These are phyloP conservation scores for Candida nanaspora DNA, from an alignment of 805 yeast species.

Conservation along the genomic window DNA sequence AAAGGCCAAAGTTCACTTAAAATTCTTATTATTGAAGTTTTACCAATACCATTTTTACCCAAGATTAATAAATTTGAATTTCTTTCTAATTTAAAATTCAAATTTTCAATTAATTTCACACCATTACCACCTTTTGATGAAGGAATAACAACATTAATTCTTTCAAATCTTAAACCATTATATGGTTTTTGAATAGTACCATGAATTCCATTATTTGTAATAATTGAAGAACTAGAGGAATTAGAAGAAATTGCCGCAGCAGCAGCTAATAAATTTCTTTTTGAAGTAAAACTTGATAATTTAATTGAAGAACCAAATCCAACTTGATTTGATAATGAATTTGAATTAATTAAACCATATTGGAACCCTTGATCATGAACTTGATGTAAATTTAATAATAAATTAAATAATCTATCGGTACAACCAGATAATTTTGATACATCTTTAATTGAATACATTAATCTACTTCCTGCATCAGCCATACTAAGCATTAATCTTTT, in stretches of 20 bases:
- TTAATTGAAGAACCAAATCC: slow-evolving; percentile 26
- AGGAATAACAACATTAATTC: slow-evolving; percentile 78
- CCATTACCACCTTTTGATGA: slow-evolving; percentile 51
- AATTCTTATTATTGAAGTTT: slow-evolving; percentile 76
- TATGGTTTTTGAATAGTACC: slow-evolving; percentile 80
- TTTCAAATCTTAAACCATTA: slow-evolving; percentile 75
- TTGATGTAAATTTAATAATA: slow-evolving; percentile 71
- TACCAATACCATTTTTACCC: slow-evolving; percentile 89
- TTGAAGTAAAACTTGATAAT: slow-evolving; percentile 25
- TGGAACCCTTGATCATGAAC: slow-evolving; percentile 61
- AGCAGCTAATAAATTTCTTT: slow-evolving; percentile 13
- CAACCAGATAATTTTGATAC: slow-evolving; percentile 86
- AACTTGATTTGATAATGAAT: slow-evolving; percentile 8
- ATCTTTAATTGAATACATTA: slow-evolving; percentile 92
- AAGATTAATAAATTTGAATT: slow-evolving; percentile 70
- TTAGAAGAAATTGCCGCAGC: too few species aligned
- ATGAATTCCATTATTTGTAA: slow-evolving; percentile 40
- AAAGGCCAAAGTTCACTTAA: slow-evolving; percentile 91
- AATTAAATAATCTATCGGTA: slow-evolving; percentile 75
- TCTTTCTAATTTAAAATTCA: slow-evolving; percentile 53
- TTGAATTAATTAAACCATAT: slow-evolving; percentile 30
- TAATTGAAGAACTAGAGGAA: not conserved
- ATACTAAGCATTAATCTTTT: slow-evolving; percentile 83
- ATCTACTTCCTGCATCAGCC: slow-evolving; percentile 91
- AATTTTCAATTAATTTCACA: slow-evolving; percentile 49